Evolutionary conservation across 345 rosid genomes (phyloP).

Genomic region (Arabidopsis thaliana): DNA sequence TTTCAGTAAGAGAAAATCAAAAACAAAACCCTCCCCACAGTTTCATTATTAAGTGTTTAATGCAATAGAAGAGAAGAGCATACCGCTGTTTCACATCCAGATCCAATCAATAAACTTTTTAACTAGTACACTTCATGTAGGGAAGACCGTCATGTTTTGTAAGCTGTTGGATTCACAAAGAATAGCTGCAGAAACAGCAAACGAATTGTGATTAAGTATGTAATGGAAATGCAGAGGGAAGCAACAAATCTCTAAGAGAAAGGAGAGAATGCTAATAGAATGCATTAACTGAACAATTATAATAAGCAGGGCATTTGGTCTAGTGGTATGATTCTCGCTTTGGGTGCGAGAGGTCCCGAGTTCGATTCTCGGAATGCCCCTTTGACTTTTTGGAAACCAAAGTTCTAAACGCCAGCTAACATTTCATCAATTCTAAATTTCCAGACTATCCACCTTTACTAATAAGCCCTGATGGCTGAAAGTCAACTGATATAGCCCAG

Average conservation of each 20-base stretch:
- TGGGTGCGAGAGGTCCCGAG: constrained; percentile 82
- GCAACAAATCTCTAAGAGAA: not conserved
- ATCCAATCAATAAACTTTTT: not conserved
- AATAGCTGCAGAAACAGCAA: not conserved
- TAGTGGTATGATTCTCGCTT: constrained; percentile 86
- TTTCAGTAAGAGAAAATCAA: not conserved
- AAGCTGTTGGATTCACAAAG: not conserved
- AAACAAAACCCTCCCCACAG: not conserved
- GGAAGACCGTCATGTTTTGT: not conserved
- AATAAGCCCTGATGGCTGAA: not conserved
- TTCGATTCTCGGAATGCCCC: constrained; percentile 73
- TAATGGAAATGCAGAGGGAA: not conserved
- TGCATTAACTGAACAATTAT: not conserved
- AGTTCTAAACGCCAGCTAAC: not conserved
- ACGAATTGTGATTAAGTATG: not conserved
- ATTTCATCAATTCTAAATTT: not conserved
- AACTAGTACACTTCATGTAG: not conserved
- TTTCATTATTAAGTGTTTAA: not conserved
- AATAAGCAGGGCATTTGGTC: constrained; percentile 61
- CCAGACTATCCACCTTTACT: not conserved
- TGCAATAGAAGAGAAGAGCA: not conserved
- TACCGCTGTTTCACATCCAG: not conserved
- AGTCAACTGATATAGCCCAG: constrained; percentile 4
- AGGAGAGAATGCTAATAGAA: not conserved
- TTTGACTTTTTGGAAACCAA: constrained; percentile 10